A percentile compares a stretch with the other conserved stretches of the same genome.
These are phyloP conservation scores for Ceratocystis cacaofunesta DNA, from an alignment of 2,329 filamentous ascomycete species.

Conservation along the genomic window DNA sequence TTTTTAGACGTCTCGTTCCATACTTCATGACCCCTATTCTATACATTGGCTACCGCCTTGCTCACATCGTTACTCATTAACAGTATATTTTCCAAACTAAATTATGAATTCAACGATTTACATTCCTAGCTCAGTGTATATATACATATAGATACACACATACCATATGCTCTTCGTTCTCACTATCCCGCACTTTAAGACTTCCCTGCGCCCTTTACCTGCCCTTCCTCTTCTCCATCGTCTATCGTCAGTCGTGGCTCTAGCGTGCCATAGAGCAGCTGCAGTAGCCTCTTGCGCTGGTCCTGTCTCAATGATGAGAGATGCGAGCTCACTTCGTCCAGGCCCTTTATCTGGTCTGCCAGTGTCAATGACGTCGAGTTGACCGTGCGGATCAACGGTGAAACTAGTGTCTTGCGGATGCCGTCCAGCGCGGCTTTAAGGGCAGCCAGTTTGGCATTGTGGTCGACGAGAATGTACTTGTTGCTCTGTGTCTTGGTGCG, in stretches of 20 bases:
- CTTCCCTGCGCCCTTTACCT: not conserved
- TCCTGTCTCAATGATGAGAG: conserved; percentile 58
- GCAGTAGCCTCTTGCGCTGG: conserved; percentile 73
- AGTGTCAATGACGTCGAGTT: conserved; percentile 45
- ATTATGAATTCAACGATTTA: no score
- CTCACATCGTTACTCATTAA: no score
- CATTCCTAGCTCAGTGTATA: no score
- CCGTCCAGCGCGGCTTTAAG: conserved; percentile 78
- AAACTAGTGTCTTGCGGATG: conserved; percentile 69
- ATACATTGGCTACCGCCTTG: no score
- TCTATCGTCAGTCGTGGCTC: conserved; percentile 25
- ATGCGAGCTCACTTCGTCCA: conserved; percentile 67
- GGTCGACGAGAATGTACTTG: conserved; percentile 72
- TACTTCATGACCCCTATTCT: no score
- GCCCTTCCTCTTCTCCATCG: conserved; percentile 12
- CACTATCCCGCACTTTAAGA: not conserved
- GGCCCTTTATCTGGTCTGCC: conserved; percentile 70
- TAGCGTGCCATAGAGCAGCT: conserved; percentile 53
- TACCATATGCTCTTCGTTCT: no score
- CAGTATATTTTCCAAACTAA: no score
- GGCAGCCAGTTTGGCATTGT: conserved; percentile 69
- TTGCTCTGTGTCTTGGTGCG: conserved; percentile 73
- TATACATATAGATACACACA: no score
- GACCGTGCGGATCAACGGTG: conserved; percentile 59
- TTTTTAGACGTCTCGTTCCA: no score